phyloP scores from a whole-genome alignment of 2,329 filamentous ascomycete species.

The Rhytidhysteron rufulum region DNA sequence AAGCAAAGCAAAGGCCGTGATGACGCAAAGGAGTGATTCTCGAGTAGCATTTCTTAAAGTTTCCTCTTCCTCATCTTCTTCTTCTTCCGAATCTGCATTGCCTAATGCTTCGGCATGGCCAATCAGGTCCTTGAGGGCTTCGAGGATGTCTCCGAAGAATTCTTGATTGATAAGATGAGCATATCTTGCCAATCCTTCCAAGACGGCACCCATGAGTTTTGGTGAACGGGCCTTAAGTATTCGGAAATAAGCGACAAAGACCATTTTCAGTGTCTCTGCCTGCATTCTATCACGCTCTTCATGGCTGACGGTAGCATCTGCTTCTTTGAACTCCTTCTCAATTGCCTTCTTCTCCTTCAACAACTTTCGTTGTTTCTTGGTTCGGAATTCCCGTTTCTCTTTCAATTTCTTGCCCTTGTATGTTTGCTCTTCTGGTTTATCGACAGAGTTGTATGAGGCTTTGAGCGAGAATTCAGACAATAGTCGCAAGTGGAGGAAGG shows the following conservation, averaged over 20 bases:
- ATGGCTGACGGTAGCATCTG: constrained; percentile 84
- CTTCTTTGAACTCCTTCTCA: constrained; percentile 89
- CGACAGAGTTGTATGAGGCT: constrained; percentile 72
- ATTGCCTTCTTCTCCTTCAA: constrained; percentile 81
- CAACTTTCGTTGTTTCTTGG: constrained; percentile 80
- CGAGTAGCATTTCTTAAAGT: constrained; percentile 66
- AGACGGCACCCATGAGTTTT: constrained; percentile 90
- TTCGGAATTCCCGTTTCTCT: constrained; percentile 78
- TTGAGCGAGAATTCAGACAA: constrained; percentile 84
- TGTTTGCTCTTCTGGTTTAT: constrained; percentile 52
- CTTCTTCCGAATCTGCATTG: constrained; percentile 42
- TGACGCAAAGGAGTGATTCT: constrained; percentile 87
- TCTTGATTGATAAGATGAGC: constrained; percentile 97
- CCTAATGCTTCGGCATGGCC: constrained; percentile 59
- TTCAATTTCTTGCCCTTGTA: constrained; percentile 58
- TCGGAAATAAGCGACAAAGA: constrained; percentile 93
- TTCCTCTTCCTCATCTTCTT: constrained; percentile 50
- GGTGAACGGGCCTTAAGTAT: constrained; percentile 80
- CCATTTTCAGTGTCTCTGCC: constrained; percentile 90
- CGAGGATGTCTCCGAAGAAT: constrained; percentile 94
- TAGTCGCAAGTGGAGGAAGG: constrained; percentile 84
- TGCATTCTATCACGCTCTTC: constrained; percentile 94
- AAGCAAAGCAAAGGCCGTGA: constrained; percentile 93
- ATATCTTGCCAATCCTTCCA: constrained; percentile 91
- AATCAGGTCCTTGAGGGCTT: constrained; percentile 91